Conservation (phyloP, 495 filamentous ascomycete species). For the Penicillium atrosanguineum region DNA sequence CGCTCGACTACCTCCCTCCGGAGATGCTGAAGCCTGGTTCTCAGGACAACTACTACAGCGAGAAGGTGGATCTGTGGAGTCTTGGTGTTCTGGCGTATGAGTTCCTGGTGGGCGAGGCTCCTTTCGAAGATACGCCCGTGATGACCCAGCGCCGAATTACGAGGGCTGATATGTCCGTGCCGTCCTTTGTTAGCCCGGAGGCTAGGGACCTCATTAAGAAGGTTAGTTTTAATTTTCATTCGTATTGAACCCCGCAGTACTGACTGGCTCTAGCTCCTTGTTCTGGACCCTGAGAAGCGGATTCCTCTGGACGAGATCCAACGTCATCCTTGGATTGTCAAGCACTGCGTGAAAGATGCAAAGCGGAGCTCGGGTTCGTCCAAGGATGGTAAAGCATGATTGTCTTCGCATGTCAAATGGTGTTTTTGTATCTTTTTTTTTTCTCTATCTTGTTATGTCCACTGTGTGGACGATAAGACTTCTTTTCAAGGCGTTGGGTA, state of each 20-base stretch:
- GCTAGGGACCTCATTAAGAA: slow-evolving; percentile 89
- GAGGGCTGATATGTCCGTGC: slow-evolving; percentile 87
- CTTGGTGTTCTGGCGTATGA: slow-evolving; percentile 95
- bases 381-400: slow-evolving; percentile 39
- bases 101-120: slow-evolving; percentile 92
- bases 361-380: slow-evolving; percentile 46
- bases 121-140: slow-evolving; percentile 91
- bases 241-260: slow-evolving; percentile 1
- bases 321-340: slow-evolving; percentile 93
- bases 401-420: slow-evolving; percentile 18
- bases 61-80: slow-evolving; percentile 96
- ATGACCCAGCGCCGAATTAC: slow-evolving; percentile 94
- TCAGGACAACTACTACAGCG: slow-evolving; percentile 81
- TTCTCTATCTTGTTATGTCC: slow-evolving; percentile 1
- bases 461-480: background rate
- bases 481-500: background rate
- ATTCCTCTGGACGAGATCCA: slow-evolving; percentile 87
- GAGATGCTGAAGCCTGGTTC: slow-evolving; percentile 89
- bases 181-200: slow-evolving; percentile 84
- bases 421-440: slow-evolving; percentile 21
- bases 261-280: slow-evolving; percentile 64
- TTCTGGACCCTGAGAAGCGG: slow-evolving; percentile 91
- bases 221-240: slow-evolving; percentile 46
- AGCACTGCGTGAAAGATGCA: slow-evolving; percentile 81
- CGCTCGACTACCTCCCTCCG: slow-evolving; percentile 92